phyloP scores from a whole-genome alignment of 176 grass and related monocot species.

The Eragrostis curvula region DNA sequence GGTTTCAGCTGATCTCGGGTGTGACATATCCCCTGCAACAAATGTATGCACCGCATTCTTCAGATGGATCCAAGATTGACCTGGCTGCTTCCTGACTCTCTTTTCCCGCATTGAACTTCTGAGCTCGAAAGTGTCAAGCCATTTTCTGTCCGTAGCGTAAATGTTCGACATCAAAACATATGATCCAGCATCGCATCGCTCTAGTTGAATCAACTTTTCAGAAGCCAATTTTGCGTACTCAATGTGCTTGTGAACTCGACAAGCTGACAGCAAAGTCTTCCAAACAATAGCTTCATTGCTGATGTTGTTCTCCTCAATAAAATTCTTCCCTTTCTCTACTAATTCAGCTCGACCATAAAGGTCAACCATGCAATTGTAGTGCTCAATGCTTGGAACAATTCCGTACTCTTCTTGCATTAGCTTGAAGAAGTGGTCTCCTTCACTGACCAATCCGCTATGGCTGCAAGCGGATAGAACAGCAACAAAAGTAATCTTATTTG shows the following conservation, averaged over 20 bases:
- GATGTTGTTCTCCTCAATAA: constrained; percentile 62
- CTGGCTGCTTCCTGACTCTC: constrained; percentile 51
- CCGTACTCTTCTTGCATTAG: constrained; percentile 53
- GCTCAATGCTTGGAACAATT: constrained; percentile 61
- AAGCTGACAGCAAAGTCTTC: constrained; percentile 69
- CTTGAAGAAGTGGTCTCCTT: constrained; percentile 53
- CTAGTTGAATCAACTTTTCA: constrained; percentile 56
- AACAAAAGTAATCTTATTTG: constrained; percentile 57
- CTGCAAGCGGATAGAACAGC: constrained; percentile 65
- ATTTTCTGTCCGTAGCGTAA: constrained; percentile 60
- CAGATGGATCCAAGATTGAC: constrained; percentile 68
- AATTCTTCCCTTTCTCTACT: constrained; percentile 50
- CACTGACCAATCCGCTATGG: constrained; percentile 48
- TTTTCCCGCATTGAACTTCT: constrained; percentile 61
- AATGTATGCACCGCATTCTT: constrained; percentile 54
- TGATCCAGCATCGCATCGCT: constrained; percentile 55
- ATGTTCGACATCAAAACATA: constrained; percentile 78
- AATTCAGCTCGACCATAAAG: constrained; percentile 67
- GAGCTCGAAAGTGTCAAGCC: constrained; percentile 57
- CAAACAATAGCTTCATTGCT: constrained; percentile 53
- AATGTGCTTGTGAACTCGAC: constrained; percentile 61
- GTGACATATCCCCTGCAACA: constrained; percentile 42
- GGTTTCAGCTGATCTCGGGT: constrained; percentile 49
- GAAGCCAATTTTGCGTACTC: constrained; percentile 57
- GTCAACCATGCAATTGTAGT: constrained; percentile 80